Evolutionary conservation across 2,329 filamentous ascomycete species (phyloP).

Genomic region (Cyphellophora attinorum): DNA sequence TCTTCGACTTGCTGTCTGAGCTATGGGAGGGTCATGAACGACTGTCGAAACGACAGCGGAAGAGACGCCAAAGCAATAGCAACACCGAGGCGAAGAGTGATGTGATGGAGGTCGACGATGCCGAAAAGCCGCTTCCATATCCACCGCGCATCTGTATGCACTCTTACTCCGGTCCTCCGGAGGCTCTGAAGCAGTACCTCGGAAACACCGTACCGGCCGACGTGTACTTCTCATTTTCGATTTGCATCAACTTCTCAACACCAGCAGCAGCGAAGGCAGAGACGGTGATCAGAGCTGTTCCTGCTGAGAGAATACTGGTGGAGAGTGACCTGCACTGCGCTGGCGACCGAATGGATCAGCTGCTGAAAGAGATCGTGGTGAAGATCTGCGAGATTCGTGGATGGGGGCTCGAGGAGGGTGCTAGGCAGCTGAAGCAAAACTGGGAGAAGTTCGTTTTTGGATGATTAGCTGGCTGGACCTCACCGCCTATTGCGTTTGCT

Average conservation of each 20-base stretch:
- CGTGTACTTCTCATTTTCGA: conserved; percentile 83
- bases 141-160: conserved; percentile 88
- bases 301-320: conserved; percentile 68
- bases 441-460: conserved; percentile 72
- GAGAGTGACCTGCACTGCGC: conserved; percentile 87
- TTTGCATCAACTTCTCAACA: conserved; percentile 65
- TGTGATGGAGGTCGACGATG: conserved; percentile 19
- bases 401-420: conserved; percentile 66
- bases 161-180: conserved; percentile 73
- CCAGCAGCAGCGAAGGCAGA: conserved; percentile 45
- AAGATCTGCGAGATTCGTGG: conserved; percentile 67
- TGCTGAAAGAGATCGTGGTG: conserved; percentile 66
- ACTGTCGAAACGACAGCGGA: conserved; percentile 40
- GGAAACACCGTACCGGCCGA: conserved; percentile 61
- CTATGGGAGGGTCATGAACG: conserved; percentile 51
- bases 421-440: conserved; percentile 59
- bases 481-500: neutral
- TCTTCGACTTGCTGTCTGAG: conserved; percentile 46
- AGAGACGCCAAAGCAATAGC: conserved; percentile 24
- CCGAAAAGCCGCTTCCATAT: conserved; percentile 48
- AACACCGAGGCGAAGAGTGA: conserved; percentile 23
- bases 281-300: conserved; percentile 60
- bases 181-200: conserved; percentile 69
- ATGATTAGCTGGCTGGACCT: neutral
- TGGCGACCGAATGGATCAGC: conserved; percentile 67